These are phyloP conservation scores for Barnettozyma sp. DNA, from an alignment of 805 yeast genomes.

Conservation along the genomic window DNA sequence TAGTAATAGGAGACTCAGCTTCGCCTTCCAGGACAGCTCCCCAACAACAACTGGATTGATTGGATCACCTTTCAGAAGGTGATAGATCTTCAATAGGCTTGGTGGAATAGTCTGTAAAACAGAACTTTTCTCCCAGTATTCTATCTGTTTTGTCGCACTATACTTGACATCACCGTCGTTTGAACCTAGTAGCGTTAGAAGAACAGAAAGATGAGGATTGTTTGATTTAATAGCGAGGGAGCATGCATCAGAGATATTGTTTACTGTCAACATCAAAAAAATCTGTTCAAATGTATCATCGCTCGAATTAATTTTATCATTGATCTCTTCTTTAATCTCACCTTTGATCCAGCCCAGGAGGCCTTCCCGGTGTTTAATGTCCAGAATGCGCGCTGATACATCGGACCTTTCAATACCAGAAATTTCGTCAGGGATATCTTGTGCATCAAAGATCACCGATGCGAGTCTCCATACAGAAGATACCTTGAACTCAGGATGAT, in stretches of 20 bases:
- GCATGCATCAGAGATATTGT: constrained; percentile 58
- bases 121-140: constrained; percentile 51
- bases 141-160: constrained; percentile 56
- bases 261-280: constrained; percentile 42
- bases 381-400: constrained; percentile 23
- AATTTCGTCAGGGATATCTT: constrained; percentile 15
- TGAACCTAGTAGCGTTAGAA: constrained; percentile 66
- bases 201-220: constrained; percentile 63
- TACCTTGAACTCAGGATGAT: constrained; percentile 22
- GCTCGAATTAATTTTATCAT: constrained; percentile 2
- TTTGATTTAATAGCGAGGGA: constrained; percentile 50
- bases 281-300: constrained; percentile 44
- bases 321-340: constrained; percentile 38
- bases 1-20: constrained; percentile 51
- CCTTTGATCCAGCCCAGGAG: constrained; percentile 53
- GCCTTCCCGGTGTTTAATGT: constrained; percentile 35
- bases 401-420: constrained; percentile 20
- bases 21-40: constrained; percentile 59
- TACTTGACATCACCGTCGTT: constrained; percentile 50
- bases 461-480: constrained; percentile 46
- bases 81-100: constrained; percentile 51
- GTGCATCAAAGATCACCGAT: constrained; percentile 52
- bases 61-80: constrained; percentile 51
- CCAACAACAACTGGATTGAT: constrained; percentile 32
- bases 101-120: constrained; percentile 42